These are phyloP conservation scores for Proliferodiscus dingleyae DNA, from an alignment of 2,329 filamentous ascomycete genomes.

Conservation along the genomic window DNA sequence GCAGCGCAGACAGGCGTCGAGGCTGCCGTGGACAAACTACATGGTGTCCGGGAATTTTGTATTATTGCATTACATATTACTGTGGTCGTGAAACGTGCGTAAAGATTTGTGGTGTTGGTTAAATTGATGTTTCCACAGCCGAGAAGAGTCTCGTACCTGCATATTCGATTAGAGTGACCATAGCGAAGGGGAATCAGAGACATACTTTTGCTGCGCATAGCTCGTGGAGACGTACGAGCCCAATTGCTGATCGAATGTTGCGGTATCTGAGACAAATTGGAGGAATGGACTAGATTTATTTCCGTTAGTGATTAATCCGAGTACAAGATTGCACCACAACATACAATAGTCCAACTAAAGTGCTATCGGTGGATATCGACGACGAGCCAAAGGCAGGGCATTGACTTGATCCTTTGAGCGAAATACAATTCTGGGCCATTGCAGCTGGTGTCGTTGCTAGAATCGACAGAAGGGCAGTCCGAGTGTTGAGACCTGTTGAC, in stretches of 20 bases:
- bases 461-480: constrained; percentile 26
- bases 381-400: constrained; percentile 70
- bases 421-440: constrained; percentile 47
- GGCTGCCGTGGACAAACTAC: constrained; percentile 58
- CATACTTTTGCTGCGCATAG: constrained; percentile 77
- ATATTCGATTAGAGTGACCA: constrained; percentile 28
- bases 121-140: constrained; percentile 76
- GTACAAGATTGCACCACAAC: constrained; percentile 31
- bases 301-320: constrained; percentile 14
- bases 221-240: constrained; percentile 65
- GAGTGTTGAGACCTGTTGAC: constrained; percentile 20
- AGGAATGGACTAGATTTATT: constrained; percentile 68
- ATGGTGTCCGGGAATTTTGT: constrained; percentile 74
- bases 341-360: constrained; percentile 60
- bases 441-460: constrained; percentile 26
- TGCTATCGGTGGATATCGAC: constrained; percentile 62
- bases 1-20: constrained; percentile 81
- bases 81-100: constrained; percentile 88
- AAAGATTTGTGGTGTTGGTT: constrained; percentile 73
- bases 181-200: constrained; percentile 4
- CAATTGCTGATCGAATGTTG: constrained; percentile 74
- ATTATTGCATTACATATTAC: constrained; percentile 92
- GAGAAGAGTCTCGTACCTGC: constrained; percentile 74
- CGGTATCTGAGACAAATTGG: constrained; percentile 67
- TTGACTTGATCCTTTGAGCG: constrained; percentile 62